Conservation (phyloP, 202 grass and related monocot genomes). For the Panicum virgatum region DNA sequence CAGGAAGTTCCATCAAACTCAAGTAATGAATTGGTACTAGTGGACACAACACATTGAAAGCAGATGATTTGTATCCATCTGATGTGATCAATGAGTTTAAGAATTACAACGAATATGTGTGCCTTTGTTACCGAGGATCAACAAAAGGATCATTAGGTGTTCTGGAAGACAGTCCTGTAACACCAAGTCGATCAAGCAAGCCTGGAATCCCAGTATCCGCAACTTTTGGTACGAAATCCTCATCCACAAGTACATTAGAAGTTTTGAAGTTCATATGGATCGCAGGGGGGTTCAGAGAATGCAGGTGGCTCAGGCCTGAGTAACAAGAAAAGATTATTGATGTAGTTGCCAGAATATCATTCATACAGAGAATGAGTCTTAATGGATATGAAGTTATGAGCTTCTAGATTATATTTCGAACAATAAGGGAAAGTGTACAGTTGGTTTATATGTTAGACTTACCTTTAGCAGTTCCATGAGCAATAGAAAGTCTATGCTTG, state of each 20-base stretch:
- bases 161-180: slow-evolving; percentile 43
- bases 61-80: slow-evolving; percentile 2
- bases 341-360: background rate
- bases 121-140: slow-evolving; percentile 72
- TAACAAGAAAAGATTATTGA: slow-evolving; percentile 31
- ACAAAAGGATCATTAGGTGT: slow-evolving; percentile 62
- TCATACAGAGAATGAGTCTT: background rate
- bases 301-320: slow-evolving; percentile 76
- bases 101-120: slow-evolving; percentile 18
- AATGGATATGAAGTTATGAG: background rate
- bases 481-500: slow-evolving; percentile 92
- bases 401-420: background rate
- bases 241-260: slow-evolving; percentile 88
- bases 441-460: slow-evolving; percentile 8
- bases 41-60: slow-evolving; percentile 11
- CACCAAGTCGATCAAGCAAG: slow-evolving; percentile 73
- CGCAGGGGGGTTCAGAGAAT: slow-evolving; percentile 76
- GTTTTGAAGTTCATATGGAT: slow-evolving; percentile 97
- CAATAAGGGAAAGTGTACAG: background rate
- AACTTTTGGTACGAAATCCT: slow-evolving; percentile 85
- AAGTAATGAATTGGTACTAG: background rate
- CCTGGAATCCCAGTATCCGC: slow-evolving; percentile 75
- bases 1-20: slow-evolving; percentile 28
- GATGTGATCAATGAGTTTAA: slow-evolving; percentile 19
- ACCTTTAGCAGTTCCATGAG: slow-evolving; percentile 94